These are phyloP conservation scores for Globisporangium nunn DNA, from an alignment of 352 stramenopile species.

Conservation along the genomic window DNA sequence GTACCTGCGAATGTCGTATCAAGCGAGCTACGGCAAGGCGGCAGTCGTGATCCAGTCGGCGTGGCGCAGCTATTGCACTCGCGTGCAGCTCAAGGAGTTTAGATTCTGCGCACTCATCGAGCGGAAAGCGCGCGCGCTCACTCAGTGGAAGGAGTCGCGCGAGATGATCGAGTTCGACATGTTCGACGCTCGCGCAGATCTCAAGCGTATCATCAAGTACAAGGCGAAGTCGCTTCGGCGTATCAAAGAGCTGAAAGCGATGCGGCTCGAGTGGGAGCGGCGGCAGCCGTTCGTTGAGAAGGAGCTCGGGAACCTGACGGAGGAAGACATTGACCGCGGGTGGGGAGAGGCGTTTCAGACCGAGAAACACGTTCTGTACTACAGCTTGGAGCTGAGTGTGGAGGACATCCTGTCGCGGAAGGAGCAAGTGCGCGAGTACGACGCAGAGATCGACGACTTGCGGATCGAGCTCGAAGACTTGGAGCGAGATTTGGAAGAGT, in stretches of 20 bases:
- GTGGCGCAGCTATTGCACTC: constrained; percentile 60
- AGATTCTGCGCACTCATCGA: constrained; percentile 62
- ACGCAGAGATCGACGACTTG: constrained; percentile 63
- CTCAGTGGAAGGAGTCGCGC: constrained; percentile 38
- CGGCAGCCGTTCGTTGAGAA: constrained; percentile 69
- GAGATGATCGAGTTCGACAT: constrained; percentile 75
- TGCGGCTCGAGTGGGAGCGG: constrained; percentile 76
- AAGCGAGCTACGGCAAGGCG: constrained; percentile 41
- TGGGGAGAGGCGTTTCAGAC: constrained; percentile 76
- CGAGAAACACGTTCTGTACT: constrained; percentile 65
- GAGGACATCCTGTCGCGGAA: constrained; percentile 61
- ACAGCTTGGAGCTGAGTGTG: constrained; percentile 63
- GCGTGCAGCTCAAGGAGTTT: constrained; percentile 52
- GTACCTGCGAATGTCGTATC: constrained; percentile 31
- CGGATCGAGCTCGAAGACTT: constrained; percentile 69
- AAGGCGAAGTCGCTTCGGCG: constrained; percentile 62
- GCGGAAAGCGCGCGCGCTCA: constrained; percentile 47
- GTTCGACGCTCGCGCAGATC: constrained; percentile 44
- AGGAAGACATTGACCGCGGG: constrained; percentile 66
- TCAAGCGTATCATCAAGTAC: constrained; percentile 70
- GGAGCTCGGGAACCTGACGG: constrained; percentile 48
- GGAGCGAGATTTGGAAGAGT: constrained; percentile 73
- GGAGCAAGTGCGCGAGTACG: constrained; percentile 65
- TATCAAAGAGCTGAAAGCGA: constrained; percentile 71
- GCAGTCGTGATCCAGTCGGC: constrained; percentile 58